These are phyloP conservation scores for Acanthochlamys bracteata DNA, from an alignment of 106 monocot genomes.

Conservation along the genomic window DNA sequence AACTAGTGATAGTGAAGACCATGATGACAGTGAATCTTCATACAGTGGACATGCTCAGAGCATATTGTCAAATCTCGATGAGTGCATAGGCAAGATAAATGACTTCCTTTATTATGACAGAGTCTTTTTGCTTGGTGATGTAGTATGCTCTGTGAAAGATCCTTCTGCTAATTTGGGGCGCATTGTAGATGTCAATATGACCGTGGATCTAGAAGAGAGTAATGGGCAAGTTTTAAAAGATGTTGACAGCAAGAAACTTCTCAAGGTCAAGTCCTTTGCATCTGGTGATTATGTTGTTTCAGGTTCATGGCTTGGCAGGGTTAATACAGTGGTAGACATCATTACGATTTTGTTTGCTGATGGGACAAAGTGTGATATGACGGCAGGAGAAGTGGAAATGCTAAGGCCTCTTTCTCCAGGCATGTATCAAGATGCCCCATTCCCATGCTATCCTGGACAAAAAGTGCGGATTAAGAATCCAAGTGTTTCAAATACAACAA, in stretches of 20 bases:
- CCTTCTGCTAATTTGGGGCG: constrained; percentile 70
- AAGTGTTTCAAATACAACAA: constrained; percentile 27
- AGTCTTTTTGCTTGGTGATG: constrained; percentile 68
- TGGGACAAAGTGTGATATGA: constrained; percentile 57
- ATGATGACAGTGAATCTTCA: constrained; percentile 45
- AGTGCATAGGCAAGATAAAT: constrained; percentile 76
- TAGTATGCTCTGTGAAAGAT: constrained; percentile 51
- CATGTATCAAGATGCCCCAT: constrained; percentile 46
- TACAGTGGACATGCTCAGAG: constrained; percentile 62
- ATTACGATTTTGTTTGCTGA: constrained; percentile 64
- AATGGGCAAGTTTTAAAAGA: constrained; percentile 51
- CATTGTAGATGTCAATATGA: constrained; percentile 60
- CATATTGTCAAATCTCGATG: constrained; percentile 69
- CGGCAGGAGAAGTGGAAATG: constrained; percentile 37
- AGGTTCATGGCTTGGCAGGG: constrained; percentile 78
- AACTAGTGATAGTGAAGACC: constrained; percentile 65
- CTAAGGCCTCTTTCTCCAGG: constrained; percentile 34
- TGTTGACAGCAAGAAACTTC: constrained; percentile 60
- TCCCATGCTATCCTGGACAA: constrained; percentile 61
- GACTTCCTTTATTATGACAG: constrained; percentile 76
- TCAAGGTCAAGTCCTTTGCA: constrained; percentile 45
- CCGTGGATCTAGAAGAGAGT: constrained; percentile 57
- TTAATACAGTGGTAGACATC: constrained; percentile 37
- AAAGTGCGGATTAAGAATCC: constrained; percentile 47
- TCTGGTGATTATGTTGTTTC: constrained; percentile 61